Evolutionary conservation across 345 rosid species (phyloP).

Genomic region (Eucalyptus guilfoylei): DNA sequence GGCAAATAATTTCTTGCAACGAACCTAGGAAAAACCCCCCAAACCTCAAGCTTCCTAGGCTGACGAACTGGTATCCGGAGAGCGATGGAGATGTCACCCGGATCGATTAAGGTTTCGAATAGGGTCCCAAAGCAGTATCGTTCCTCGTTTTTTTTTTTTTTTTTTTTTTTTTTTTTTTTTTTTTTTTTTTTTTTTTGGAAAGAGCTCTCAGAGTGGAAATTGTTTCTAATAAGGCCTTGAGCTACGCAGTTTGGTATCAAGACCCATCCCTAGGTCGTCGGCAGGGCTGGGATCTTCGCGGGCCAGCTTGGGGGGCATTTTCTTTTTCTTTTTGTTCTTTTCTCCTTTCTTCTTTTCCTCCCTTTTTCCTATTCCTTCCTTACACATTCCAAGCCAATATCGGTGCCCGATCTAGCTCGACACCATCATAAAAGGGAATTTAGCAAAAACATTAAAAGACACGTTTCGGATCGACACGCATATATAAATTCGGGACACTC

Average conservation of each 20-base stretch:
- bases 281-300: background rate
- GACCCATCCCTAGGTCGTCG: background rate
- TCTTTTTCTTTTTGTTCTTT: background rate
- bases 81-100: background rate
- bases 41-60: background rate
- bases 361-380: background rate
- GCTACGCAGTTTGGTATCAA: background rate
- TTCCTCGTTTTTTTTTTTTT: fast-evolving
- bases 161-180: background rate
- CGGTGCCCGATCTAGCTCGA: background rate
- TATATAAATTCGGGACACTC: background rate
- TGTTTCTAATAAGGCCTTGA: background rate
- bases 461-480: background rate
- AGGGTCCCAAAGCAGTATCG: fast-evolving
- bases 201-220: fast-evolving
- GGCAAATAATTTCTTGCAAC: background rate
- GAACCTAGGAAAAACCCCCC: background rate
- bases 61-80: background rate
- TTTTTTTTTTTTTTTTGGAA: background rate
- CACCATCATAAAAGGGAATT: background rate
- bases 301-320: background rate
- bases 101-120: background rate
- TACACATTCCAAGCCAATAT: background rate
- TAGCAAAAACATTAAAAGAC: background rate
- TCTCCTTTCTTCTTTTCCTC: background rate